Base-by-base conservation (phyloP, 1,139 yeast species). In the Saccharomyces uvarum region DNA sequence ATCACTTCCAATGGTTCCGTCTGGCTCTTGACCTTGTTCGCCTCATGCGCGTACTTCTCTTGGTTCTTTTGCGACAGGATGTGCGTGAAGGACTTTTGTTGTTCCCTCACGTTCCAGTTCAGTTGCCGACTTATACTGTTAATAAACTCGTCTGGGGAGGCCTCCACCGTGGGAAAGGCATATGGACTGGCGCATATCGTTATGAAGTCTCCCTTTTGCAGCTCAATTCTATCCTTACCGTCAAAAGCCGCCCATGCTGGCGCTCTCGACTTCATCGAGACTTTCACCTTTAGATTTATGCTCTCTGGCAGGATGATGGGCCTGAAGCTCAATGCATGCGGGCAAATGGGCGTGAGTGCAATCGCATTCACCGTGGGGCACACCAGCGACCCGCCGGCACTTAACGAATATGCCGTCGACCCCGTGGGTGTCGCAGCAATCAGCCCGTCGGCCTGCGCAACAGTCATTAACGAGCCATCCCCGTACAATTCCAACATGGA, bases 171-270 rank as follows among this genome's bases (percentile, higher is more conserved):
- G 4, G 96, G 96, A 73, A 88, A 88, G 5, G 95, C 90, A 71
- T 79, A 88, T 29, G 88, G 88, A 52, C 88, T 81, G 0, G 95
- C 95, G 53, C 81, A 81, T 13, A 88, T 79, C 0, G 88, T 82
- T 21, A 88, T 89, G 63, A 85, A 88, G 66, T 86, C 87, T 3
- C 96, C 95, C 56, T 81, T 82, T 38, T 73, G 69, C 51, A 88
- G 70, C 65, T 88, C 93, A 1, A 86, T 82, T 42, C 95, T 74
- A 14, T 81, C 82, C 58, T 90, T 82, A 6, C 97, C 97, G 69
- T 89, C 97, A 66, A 89, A 88, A 2, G 95, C 83, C 0, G 93
- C 91, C 95, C 95, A 88, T 0, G 96, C 96, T 0, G 93, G 84
- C 2, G 80, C 74, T 53, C 96, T 72, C 55, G 88, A 82, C 48